phyloP scores from a whole-genome alignment of 176 grass and related monocot genomes.

The Avena atlantica region DNA sequence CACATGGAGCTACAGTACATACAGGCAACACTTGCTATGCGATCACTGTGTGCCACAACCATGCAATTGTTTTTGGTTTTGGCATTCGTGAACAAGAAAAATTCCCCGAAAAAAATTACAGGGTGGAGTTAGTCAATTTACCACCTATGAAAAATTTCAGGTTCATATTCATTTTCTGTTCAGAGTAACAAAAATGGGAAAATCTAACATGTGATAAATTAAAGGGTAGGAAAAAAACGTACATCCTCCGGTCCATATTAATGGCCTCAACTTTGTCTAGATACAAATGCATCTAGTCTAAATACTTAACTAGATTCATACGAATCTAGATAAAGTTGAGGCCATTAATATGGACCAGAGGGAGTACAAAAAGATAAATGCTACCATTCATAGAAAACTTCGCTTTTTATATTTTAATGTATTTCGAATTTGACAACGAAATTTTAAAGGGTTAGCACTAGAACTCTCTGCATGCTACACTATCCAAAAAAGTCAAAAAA shows the following conservation, averaged over 20 bases:
- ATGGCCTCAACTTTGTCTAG: too few species aligned
- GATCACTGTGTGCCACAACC: background rate
- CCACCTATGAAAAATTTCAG: background rate
- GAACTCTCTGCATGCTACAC: background rate
- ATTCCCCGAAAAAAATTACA: background rate
- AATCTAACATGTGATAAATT: background rate
- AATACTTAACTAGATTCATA: too few species aligned
- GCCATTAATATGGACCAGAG: background rate
- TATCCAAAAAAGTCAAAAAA: background rate
- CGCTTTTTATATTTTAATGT: background rate
- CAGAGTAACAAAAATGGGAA: background rate
- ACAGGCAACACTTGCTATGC: background rate
- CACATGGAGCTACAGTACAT: slow-evolving; percentile 7
- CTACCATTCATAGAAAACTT: background rate
- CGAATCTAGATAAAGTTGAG: too few species aligned
- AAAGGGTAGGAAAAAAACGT: background rate
- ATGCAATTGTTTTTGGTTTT: background rate
- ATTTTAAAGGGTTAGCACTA: slow-evolving; percentile 5
- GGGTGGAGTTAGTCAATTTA: slow-evolving; percentile 2
- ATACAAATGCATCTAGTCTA: too few species aligned
- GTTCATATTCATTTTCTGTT: slow-evolving; percentile 11
- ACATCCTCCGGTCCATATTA: too few species aligned
- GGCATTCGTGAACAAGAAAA: slow-evolving; percentile 16
- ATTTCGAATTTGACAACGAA: background rate
- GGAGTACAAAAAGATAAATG: background rate